Conservation (phyloP, 2,329 filamentous ascomycete genomes). For the Paracamarosporium sp. region DNA sequence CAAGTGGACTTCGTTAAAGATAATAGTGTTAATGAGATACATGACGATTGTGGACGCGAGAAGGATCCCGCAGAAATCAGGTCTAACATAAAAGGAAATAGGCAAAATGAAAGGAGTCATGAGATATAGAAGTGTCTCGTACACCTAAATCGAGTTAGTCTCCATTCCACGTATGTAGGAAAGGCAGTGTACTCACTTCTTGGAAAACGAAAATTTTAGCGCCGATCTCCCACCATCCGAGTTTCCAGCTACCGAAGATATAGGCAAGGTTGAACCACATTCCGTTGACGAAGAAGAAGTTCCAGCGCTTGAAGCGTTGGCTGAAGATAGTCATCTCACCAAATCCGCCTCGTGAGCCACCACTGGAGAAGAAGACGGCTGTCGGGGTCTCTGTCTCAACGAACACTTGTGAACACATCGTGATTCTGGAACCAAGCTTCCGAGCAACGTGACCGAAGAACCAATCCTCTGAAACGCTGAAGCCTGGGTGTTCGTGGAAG, state of each 20-base stretch:
- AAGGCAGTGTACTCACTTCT: constrained; percentile 37
- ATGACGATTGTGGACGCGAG: constrained; percentile 48
- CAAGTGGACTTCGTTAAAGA: constrained; percentile 59
- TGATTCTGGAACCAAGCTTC: constrained; percentile 53
- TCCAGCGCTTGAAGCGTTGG: constrained; percentile 60
- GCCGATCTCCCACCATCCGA: constrained; percentile 58
- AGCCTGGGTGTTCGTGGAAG: constrained; percentile 58
- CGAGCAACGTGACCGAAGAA: constrained; percentile 59
- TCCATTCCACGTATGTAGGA: neutral
- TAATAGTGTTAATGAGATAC: constrained; percentile 52
- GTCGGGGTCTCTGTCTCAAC: constrained; percentile 59
- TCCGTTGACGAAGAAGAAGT: constrained; percentile 60
- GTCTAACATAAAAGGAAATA: constrained; percentile 53
- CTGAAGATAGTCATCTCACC: constrained; percentile 62
- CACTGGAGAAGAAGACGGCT: constrained; percentile 51
- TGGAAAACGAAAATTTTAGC: constrained; percentile 59
- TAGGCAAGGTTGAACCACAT: constrained; percentile 58
- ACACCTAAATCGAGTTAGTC: constrained; percentile 36
- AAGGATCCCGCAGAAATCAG: constrained; percentile 50
- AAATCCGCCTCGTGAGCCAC: constrained; percentile 55
- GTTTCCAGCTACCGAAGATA: constrained; percentile 55
- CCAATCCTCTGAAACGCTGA: constrained; percentile 60
- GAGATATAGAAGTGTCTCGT: constrained; percentile 56
- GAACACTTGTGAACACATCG: constrained; percentile 58
- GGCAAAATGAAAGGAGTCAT: constrained; percentile 55